A percentile compares a stretch with the other conserved stretches of the same genome.
Evolutionary conservation across 2,329 filamentous ascomycete genomes (phyloP).

Genomic region (Fusarium sp.): DNA sequence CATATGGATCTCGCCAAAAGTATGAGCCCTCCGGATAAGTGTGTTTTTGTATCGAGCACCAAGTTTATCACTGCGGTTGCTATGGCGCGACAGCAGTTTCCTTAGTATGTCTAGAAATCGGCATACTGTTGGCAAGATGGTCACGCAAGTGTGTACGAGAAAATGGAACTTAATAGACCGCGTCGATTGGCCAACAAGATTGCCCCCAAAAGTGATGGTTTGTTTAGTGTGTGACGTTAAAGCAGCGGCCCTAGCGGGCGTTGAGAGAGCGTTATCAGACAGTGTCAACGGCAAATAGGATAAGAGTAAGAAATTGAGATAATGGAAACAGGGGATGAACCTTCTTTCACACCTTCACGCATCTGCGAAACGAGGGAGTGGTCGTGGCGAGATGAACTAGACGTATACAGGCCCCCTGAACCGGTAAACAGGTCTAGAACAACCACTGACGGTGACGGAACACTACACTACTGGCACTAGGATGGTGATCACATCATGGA

Average conservation of each 20-base stretch:
- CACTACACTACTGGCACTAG: not conserved
- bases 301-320: not conserved
- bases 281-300: not conserved
- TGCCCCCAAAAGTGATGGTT: not conserved
- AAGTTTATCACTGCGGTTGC: conserved; percentile 1
- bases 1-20: too few species aligned
- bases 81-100: not conserved
- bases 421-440: not conserved
- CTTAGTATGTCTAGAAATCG: not conserved
- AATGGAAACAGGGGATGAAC: not conserved
- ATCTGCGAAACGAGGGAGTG: not conserved
- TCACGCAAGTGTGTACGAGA: not conserved
- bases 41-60: not conserved
- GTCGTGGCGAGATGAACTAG: not conserved
- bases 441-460: not conserved
- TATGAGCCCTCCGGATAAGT: not conserved
- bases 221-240: not conserved
- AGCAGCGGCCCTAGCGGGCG: too few species aligned
- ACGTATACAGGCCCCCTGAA: not conserved
- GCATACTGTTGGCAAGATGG: not conserved
- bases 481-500: fast-evolving
- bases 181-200: not conserved
- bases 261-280: fast-evolving
- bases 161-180: not conserved
- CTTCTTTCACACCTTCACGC: not conserved